Evolutionary conservation across 2,329 filamentous ascomycete genomes (phyloP).

Genomic region (Diaporthe sp.): DNA sequence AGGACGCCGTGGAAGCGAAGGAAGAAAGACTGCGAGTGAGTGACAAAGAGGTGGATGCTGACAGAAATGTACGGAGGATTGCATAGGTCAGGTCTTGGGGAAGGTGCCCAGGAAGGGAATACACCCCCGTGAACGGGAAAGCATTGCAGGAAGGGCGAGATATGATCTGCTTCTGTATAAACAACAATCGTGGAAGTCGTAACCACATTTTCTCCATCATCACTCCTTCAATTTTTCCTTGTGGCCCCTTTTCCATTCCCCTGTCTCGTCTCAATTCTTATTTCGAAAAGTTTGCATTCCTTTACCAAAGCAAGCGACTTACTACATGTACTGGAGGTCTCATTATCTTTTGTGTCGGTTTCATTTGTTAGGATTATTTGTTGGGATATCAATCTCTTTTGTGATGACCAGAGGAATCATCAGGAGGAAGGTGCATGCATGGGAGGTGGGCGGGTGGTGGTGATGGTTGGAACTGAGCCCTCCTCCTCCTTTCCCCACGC

Average conservation of each 20-base stretch:
- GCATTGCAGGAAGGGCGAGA: slow-evolving; percentile 24
- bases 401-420: not conserved
- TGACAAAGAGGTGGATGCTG: not conserved
- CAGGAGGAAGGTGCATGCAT: slow-evolving; percentile 10
- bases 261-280: not conserved
- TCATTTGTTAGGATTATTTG: slow-evolving; percentile 16
- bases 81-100: not conserved
- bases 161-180: slow-evolving; percentile 42
- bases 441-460: not conserved
- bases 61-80: slow-evolving; percentile 21
- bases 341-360: slow-evolving; percentile 5
- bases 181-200: slow-evolving; percentile 37
- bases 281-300: slow-evolving; percentile 27
- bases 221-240: slow-evolving; percentile 27
- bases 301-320: slow-evolving; percentile 26
- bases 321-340: slow-evolving; percentile 27
- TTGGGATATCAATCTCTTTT: slow-evolving; percentile 20
- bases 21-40: not conserved
- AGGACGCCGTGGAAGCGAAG: not conserved
- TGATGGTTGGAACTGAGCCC: not conserved
- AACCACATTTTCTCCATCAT: slow-evolving; percentile 36
- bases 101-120: not conserved
- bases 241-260: not conserved
- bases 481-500: not conserved
- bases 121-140: not conserved